Base-by-base conservation (phyloP, 164 flowering plant species). In the Sextonia rubra region DNA sequence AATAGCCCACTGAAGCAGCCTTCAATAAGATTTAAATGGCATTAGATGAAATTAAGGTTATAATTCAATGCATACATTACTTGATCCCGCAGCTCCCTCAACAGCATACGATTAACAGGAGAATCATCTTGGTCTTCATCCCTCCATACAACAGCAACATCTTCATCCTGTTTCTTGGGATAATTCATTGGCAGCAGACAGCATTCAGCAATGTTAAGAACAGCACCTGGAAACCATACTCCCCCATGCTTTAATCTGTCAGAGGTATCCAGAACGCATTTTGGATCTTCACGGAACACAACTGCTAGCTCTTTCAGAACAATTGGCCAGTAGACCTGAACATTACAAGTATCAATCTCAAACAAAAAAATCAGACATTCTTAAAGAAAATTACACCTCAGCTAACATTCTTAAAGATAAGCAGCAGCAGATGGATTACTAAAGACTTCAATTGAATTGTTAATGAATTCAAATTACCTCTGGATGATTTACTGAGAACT, bases 201-300 rank as follows among this genome's bases (percentile, higher is more conserved):
- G 70, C 98, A 87, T 74, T 95, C 98, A 11, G 97, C 94, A 47
- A 95, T 87, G 75, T 93, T 95, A 60, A 91, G 62, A 75, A 86
- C 77, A 3, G 97, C 75, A 70, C 86, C 97, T 3, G 97, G 97
- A 81, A 95, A 78, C 98, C 99, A 95, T 8, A 80, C 80, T 63
- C 93, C 98, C 26, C 91, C 87, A 63, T 27, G 89, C 77, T 87
- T 91, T 12, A 91, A 85, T 76, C 82, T 82, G 78, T 87, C 89
- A 29, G 84, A 73, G 26, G 83, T 83, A 73, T 91, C 97, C 8
- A 91, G 65, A 73, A 90, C 82, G 75, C 91, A 85, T 72, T 69
- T 87, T 2, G 99, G 98, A 14, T 77, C 69, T 74, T 83, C 65
- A 12, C n/a, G 88, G 71, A 93, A 95, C 18, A 63, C 60, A 73